Evolutionary conservation across 495 filamentous ascomycete species (phyloP).

Genomic region (Neurospora discreta): DNA sequence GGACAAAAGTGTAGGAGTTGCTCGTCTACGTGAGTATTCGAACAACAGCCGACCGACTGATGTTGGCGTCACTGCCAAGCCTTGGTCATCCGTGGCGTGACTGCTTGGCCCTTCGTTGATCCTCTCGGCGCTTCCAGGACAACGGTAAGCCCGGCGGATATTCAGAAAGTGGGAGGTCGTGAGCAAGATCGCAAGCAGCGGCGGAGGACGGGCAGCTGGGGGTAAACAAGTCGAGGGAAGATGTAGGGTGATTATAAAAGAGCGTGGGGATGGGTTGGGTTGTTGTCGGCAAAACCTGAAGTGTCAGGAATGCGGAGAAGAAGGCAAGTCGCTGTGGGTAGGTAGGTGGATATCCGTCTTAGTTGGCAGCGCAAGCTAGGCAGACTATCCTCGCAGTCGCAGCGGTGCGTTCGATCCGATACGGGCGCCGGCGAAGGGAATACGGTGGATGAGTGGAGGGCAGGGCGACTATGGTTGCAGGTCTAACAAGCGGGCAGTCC

Average conservation of each 20-base stretch:
- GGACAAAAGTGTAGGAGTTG: not conserved
- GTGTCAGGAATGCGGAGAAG: not conserved
- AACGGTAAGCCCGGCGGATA: not conserved
- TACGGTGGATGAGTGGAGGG: not conserved
- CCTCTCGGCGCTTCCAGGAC: not conserved
- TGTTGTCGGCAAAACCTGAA: not conserved
- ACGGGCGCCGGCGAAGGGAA: not conserved
- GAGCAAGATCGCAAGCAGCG: not conserved
- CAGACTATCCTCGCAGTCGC: not conserved
- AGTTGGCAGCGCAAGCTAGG: not conserved
- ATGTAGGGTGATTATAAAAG: not conserved
- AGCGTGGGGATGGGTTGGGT: not conserved
- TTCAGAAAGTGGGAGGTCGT: not conserved
- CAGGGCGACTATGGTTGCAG: not conserved
- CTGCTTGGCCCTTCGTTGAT: not conserved
- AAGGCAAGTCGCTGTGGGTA: not conserved
- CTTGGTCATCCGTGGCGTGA: slow-evolving; percentile 8
- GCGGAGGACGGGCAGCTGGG: not conserved
- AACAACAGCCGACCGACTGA: slow-evolving; percentile 10
- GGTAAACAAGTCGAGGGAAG: not conserved
- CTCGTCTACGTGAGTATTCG: not conserved
- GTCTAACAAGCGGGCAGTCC: not conserved
- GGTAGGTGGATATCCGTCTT: not conserved
- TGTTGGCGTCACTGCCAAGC: slow-evolving; percentile 11
- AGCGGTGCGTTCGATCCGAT: not conserved